Conservation (phyloP, 495 filamentous ascomycete genomes). For the Annulohypoxylon stygium region DNA sequence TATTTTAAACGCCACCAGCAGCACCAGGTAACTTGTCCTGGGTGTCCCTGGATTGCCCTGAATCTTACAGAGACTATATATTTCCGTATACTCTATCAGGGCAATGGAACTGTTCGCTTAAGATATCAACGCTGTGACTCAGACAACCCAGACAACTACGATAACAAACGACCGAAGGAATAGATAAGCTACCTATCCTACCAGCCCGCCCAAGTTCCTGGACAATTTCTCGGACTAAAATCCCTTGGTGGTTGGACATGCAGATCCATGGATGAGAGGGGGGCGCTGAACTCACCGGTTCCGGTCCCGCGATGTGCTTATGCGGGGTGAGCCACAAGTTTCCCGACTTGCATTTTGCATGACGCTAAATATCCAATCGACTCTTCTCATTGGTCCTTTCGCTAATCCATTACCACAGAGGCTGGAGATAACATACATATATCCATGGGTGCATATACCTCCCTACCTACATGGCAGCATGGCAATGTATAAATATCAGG, state of each 20-base stretch:
- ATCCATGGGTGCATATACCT: neutral
- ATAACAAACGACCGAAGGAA: neutral
- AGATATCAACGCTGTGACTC: neutral
- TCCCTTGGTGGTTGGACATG: neutral
- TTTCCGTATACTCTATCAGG: slow-evolving; percentile 1
- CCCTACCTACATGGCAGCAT: slow-evolving; percentile 7
- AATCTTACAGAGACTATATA: slow-evolving; percentile 15
- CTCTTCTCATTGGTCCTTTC: slow-evolving; percentile 29
- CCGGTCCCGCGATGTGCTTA: slow-evolving; percentile 7
- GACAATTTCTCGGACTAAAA: neutral
- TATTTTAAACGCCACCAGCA: neutral
- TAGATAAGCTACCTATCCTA: neutral
- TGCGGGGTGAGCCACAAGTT: slow-evolving; percentile 14
- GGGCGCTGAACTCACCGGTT: slow-evolving; percentile 28
- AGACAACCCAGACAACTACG: neutral
- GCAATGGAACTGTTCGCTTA: neutral
- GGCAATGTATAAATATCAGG: slow-evolving; percentile 5
- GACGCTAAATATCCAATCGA: slow-evolving; percentile 14
- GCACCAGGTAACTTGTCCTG: neutral
- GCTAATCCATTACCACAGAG: slow-evolving; percentile 15
- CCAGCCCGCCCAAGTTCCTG: neutral
- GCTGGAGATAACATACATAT: slow-evolving; percentile 19
- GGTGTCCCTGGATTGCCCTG: neutral
- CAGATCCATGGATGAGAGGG: slow-evolving; percentile 18
- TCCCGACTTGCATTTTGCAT: slow-evolving; percentile 38